phyloP scores from a whole-genome alignment of 805 yeast genomes.

The Candida pini region DNA sequence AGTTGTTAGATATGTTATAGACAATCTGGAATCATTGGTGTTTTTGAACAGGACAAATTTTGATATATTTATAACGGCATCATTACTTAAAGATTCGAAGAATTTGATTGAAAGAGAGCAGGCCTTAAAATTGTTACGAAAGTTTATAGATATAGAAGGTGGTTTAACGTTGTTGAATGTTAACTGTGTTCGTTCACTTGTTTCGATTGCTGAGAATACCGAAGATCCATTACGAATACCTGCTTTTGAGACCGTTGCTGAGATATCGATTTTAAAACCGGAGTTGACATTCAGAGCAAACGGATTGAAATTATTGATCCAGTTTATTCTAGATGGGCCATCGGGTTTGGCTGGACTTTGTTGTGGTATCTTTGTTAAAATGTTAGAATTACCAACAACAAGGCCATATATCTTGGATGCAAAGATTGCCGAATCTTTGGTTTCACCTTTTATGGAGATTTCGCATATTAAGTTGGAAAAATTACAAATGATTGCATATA shows the following conservation, averaged over 20 bases:
- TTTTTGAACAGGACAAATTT: constrained; percentile 48
- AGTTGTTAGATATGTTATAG: constrained; percentile 59
- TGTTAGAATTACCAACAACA: constrained; percentile 53
- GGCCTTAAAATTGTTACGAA: constrained; percentile 66
- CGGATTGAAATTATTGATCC: constrained; percentile 39
- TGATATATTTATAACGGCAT: constrained; percentile 57
- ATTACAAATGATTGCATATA: constrained; percentile 53
- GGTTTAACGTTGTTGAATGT: constrained; percentile 51
- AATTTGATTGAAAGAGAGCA: constrained; percentile 63
- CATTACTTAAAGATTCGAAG: constrained; percentile 50
- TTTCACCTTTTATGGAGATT: constrained; percentile 68
- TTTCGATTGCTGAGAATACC: constrained; percentile 52
- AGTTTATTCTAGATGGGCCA: constrained; percentile 50
- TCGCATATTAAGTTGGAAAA: constrained; percentile 43
- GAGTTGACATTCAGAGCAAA: constrained; percentile 37
- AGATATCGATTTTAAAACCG: constrained; percentile 41
- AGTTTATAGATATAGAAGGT: constrained; percentile 47
- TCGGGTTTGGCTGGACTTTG: constrained; percentile 37
- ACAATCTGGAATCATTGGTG: constrained; percentile 48
- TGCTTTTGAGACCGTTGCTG: constrained; percentile 50
- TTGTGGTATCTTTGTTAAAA: constrained; percentile 42
- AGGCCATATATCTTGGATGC: constrained; percentile 53
- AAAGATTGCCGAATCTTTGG: constrained; percentile 53
- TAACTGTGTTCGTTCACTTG: constrained; percentile 63
- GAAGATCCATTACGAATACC: constrained; percentile 46